phyloP scores from a whole-genome alignment of 202 grass and related monocot genomes.

The Setaria italica region DNA sequence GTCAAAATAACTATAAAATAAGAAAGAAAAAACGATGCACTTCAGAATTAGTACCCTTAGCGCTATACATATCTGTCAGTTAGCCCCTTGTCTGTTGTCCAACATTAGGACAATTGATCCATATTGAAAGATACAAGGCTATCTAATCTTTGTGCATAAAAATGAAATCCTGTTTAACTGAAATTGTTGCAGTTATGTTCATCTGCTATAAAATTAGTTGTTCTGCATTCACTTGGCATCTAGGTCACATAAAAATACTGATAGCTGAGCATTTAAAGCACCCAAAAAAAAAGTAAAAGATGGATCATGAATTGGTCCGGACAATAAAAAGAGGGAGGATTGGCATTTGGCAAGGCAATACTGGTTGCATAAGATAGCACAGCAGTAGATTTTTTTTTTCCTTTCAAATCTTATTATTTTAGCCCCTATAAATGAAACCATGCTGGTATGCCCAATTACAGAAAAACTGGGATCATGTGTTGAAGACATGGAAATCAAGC shows the following conservation, averaged over 20 bases:
- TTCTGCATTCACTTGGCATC: too few relatives aligned
- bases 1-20: slow-evolving; percentile 10
- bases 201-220: too few relatives aligned
- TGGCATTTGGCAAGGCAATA: slow-evolving; percentile 2
- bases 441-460: slow-evolving; percentile 22
- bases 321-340: too few relatives aligned
- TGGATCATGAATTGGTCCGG: too few relatives aligned
- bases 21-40: background rate
- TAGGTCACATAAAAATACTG: too few relatives aligned
- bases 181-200: too few relatives aligned
- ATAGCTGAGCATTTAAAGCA: too few relatives aligned
- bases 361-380: background rate
- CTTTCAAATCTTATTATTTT: background rate
- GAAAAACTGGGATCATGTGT: slow-evolving; percentile 81
- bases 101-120: background rate
- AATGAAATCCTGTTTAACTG: too few relatives aligned
- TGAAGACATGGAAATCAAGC: slow-evolving; percentile 74
- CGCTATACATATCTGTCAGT: too few relatives aligned
- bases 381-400: background rate
- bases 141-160: too few relatives aligned
- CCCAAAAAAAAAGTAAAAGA: too few relatives aligned
- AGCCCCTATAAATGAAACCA: slow-evolving; percentile 1
- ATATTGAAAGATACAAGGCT: too few relatives aligned
- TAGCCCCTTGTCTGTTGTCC: background rate
- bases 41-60: slow-evolving; percentile 9